These are phyloP conservation scores for Magnaporthiopsis poae DNA, from an alignment of 2,329 filamentous ascomycete species.

Conservation along the genomic window DNA sequence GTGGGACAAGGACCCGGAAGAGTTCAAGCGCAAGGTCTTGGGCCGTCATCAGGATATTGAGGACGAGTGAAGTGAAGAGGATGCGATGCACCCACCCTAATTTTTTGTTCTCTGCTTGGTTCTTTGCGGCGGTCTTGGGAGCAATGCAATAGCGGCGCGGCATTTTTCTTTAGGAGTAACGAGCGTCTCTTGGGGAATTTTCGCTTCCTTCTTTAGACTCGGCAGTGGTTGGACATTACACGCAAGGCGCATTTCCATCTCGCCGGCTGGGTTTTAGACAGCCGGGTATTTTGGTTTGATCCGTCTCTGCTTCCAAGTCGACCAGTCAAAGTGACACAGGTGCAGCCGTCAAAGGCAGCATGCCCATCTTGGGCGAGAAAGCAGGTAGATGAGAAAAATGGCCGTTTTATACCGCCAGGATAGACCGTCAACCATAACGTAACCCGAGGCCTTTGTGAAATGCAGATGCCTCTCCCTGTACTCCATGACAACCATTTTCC, in stretches of 20 bases:
- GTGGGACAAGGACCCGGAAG: conserved; percentile 79
- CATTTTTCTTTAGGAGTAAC: conserved; percentile 16
- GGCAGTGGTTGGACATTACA: conserved; percentile 10
- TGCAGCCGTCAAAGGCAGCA: background rate
- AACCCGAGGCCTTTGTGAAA: background rate
- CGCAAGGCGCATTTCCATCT: conserved; percentile 11
- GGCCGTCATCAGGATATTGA: conserved; percentile 55
- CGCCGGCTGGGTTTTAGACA: background rate
- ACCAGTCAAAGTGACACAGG: background rate
- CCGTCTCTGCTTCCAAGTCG: background rate
- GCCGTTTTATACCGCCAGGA: background rate
- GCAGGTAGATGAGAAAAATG: background rate
- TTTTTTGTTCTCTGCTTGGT: background rate
- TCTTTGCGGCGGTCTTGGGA: background rate
- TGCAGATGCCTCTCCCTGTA: background rate
- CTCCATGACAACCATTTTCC: background rate
- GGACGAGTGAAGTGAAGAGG: conserved; percentile 40
- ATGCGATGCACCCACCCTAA: background rate
- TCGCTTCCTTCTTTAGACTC: conserved; percentile 10
- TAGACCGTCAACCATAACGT: background rate
- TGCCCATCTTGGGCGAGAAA: background rate
- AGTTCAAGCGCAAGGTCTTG: conserved; percentile 72
- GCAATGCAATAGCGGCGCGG: conserved; percentile 8
- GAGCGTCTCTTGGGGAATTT: background rate
- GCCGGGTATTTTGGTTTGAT: background rate